These are phyloP conservation scores for Vinca minor DNA, from an alignment of 257 asterid species.

Conservation along the genomic window DNA sequence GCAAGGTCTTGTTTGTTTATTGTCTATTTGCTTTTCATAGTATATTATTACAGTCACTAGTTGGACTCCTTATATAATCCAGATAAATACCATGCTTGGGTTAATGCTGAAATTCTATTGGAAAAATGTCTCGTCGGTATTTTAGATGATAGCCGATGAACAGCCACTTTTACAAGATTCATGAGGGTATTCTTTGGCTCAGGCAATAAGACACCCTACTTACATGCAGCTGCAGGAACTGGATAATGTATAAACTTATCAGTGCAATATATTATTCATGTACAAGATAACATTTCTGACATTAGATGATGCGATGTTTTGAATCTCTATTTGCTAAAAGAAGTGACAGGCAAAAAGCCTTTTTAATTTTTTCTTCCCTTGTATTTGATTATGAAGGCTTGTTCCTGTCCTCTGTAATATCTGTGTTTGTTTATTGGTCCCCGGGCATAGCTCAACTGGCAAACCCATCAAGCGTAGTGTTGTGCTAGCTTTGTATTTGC, in stretches of 20 bases:
- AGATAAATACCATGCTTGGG: constrained; percentile 98
- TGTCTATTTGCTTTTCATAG: not conserved
- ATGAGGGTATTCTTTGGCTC: constrained; percentile 1
- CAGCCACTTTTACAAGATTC: not conserved
- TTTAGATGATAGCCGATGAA: constrained; percentile 42
- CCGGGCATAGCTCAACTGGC: no score
- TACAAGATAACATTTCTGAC: constrained; percentile 4
- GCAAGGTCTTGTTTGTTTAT: constrained; percentile 1
- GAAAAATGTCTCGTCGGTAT: constrained; percentile 89
- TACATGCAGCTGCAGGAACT: not conserved
- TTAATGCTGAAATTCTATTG: constrained; percentile 69
- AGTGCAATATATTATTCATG: not conserved
- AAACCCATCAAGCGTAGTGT: no score
- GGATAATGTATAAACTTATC: not conserved
- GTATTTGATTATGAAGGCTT: not conserved
- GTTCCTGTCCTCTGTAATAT: no score
- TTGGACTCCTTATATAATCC: constrained; percentile 42
- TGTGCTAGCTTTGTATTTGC: no score
- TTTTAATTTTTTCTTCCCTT: not conserved
- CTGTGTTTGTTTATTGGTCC: no score
- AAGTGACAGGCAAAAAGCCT: not conserved
- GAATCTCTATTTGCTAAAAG: no score
- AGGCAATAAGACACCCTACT: constrained; percentile 6
- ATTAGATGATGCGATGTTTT: not conserved
- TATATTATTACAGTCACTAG: not conserved